Percentiles rank a stretch among this genome's conserved stretches.
These are phyloP conservation scores for Xylaria sp. DNA, from an alignment of 2,329 filamentous ascomycete genomes.

Conservation along the genomic window DNA sequence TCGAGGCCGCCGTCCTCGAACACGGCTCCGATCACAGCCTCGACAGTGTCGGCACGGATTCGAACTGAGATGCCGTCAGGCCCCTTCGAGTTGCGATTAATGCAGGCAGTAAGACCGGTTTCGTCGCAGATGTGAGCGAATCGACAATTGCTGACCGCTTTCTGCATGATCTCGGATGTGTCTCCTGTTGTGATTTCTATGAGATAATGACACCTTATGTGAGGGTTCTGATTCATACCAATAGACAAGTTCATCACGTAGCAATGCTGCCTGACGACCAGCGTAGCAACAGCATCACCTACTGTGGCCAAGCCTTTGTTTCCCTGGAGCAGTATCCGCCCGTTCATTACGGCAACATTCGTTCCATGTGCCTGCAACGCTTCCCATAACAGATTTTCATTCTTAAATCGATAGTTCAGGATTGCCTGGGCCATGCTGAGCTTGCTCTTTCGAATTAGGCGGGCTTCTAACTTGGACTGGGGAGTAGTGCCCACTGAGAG, in stretches of 20 bases:
- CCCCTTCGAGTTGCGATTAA: constrained; percentile 14
- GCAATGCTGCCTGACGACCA: constrained; percentile 7
- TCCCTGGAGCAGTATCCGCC: constrained; percentile 4
- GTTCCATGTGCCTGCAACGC: constrained; percentile 19
- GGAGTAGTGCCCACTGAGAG: not conserved
- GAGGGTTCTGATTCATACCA: constrained; percentile 6
- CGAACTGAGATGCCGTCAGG: not conserved
- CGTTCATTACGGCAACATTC: not conserved
- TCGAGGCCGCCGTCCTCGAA: constrained; percentile 22
- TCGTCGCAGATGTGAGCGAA: constrained; percentile 10
- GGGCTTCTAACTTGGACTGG: no score
- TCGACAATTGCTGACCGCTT: not conserved
- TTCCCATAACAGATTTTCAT: constrained; percentile 23
- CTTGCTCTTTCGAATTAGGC: no score
- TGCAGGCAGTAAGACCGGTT: constrained; percentile 17
- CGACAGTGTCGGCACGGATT: constrained; percentile 22
- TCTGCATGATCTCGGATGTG: not conserved
- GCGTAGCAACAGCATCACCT: constrained; percentile 17
- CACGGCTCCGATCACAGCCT: constrained; percentile 22
- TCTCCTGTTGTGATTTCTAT: constrained; percentile 1
- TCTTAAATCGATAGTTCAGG: constrained; percentile 17
- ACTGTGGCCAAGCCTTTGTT: constrained; percentile 22
- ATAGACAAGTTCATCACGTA: not conserved
- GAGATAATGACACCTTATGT: not conserved
- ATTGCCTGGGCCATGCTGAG: constrained; percentile 10